Percentiles rank a stretch among this genome's conserved stretches.
Conservation (phyloP, 2,329 filamentous ascomycete species). For the Teratosphaeriaceae sp. region DNA sequence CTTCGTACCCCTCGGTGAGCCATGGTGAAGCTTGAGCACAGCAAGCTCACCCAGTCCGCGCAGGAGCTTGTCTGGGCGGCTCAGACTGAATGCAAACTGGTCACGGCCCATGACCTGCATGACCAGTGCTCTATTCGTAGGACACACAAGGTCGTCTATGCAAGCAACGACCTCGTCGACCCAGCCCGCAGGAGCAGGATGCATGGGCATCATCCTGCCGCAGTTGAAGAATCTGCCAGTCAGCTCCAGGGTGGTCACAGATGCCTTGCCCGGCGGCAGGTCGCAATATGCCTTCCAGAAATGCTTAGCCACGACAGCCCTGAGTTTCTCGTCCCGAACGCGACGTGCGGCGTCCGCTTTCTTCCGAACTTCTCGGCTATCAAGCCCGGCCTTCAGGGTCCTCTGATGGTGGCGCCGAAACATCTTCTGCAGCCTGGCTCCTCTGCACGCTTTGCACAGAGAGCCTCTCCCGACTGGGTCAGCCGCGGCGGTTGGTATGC, state of each 20-base stretch:
- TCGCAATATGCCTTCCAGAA: slow-evolving; percentile 12
- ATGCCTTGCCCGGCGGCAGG: slow-evolving; percentile 3
- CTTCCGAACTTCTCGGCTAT: not conserved
- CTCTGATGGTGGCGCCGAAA: not conserved
- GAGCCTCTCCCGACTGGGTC: slow-evolving; percentile 1
- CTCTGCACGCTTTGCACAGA: slow-evolving; percentile 5
- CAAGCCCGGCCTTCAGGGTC: not conserved
- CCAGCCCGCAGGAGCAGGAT: slow-evolving; percentile 9
- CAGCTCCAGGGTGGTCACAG: slow-evolving; percentile 2
- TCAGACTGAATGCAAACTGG: not conserved
- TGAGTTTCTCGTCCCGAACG: not conserved
- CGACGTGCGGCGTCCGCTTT: not conserved
- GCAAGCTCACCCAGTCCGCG: slow-evolving; percentile 4
- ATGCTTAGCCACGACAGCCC: not conserved
- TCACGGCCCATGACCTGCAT: slow-evolving; percentile 1
- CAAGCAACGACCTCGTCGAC: slow-evolving; percentile 2
- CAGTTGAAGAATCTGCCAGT: slow-evolving; percentile 5
- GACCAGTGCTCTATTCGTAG: slow-evolving; percentile 4
- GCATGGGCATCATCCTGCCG: slow-evolving; percentile 4
- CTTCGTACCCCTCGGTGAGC: slow-evolving; percentile 2
- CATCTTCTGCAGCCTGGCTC: not conserved
- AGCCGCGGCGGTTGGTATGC: not conserved
- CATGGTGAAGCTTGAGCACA: slow-evolving; percentile 5
- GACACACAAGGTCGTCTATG: slow-evolving; percentile 2
- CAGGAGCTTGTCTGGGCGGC: slow-evolving; percentile 1